Evolutionary conservation across 148 eudicot genomes (phyloP).

Genomic region (Camellia japonica): DNA sequence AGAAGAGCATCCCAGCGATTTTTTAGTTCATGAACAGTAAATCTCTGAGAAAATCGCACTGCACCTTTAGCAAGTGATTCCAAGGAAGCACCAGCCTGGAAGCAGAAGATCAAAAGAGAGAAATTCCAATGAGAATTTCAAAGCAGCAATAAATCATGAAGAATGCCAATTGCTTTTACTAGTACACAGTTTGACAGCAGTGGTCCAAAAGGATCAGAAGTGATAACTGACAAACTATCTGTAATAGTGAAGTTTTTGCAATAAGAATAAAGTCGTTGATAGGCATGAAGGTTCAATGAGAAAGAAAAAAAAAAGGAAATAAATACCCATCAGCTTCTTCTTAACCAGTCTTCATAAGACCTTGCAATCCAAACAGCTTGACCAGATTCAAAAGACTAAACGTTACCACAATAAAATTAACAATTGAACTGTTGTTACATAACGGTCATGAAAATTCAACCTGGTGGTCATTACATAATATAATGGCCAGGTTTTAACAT

Average conservation of each 20-base stretch:
- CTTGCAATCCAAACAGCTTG: not conserved
- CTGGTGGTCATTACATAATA: too few species aligned
- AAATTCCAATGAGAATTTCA: not conserved
- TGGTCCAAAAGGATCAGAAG: not conserved
- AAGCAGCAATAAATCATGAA: not conserved
- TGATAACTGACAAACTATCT: not conserved
- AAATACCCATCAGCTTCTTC: not conserved
- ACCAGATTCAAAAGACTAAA: not conserved
- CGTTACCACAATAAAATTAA: not conserved
- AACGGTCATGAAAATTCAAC: too few species aligned
- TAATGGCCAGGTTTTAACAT: too few species aligned
- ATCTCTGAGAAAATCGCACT: slow-evolving; percentile 60
- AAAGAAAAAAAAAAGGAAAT: not conserved
- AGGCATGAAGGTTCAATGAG: not conserved
- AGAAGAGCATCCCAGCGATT: slow-evolving; percentile 65
- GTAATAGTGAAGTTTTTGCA: not conserved
- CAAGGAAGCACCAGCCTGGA: slow-evolving; percentile 70
- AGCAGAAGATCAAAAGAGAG: slow-evolving; percentile 4
- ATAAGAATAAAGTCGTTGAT: not conserved
- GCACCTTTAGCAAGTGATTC: slow-evolving; percentile 82
- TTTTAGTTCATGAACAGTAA: slow-evolving; percentile 51
- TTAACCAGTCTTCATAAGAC: not conserved
- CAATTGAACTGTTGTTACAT: not conserved
- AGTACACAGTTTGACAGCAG: not conserved
- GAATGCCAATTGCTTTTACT: not conserved